Evolutionary conservation across 495 filamentous ascomycete species (phyloP).

Genomic region (Neurospora sp.): DNA sequence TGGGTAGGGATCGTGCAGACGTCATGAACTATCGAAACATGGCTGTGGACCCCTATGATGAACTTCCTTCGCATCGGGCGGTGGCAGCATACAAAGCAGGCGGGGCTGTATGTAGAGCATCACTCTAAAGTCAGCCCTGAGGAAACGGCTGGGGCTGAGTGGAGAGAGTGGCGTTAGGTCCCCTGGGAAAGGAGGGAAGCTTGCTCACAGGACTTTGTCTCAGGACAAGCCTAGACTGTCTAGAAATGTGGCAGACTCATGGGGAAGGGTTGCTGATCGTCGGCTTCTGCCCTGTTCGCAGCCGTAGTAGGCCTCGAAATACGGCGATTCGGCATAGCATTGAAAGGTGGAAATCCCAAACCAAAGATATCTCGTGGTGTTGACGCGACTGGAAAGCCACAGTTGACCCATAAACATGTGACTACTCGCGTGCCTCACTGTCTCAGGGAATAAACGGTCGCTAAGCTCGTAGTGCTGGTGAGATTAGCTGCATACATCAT

Average conservation of each 20-base stretch:
- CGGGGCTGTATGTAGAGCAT: neutral
- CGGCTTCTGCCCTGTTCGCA: neutral
- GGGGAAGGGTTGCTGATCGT: neutral
- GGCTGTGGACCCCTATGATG: neutral
- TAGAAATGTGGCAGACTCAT: neutral
- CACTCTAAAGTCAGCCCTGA: neutral
- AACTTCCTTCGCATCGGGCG: neutral
- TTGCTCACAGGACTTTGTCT: neutral
- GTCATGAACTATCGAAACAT: neutral
- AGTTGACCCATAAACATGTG: neutral
- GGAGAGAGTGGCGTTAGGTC: neutral
- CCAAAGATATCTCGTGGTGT: neutral
- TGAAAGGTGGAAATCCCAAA: neutral
- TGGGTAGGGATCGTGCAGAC: neutral
- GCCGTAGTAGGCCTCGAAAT: neutral
- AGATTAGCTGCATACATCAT: neutral
- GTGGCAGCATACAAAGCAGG: neutral
- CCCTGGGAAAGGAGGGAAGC: neutral
- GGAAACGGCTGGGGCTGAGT: neutral
- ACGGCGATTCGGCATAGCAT: neutral
- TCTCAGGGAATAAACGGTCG: conserved; percentile 5
- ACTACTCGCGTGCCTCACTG: neutral
- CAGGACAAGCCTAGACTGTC: neutral
- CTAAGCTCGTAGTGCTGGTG: neutral
- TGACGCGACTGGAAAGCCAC: neutral